phyloP scores from a whole-genome alignment of 805 yeast species.

The Myxozyma nipponensis region DNA sequence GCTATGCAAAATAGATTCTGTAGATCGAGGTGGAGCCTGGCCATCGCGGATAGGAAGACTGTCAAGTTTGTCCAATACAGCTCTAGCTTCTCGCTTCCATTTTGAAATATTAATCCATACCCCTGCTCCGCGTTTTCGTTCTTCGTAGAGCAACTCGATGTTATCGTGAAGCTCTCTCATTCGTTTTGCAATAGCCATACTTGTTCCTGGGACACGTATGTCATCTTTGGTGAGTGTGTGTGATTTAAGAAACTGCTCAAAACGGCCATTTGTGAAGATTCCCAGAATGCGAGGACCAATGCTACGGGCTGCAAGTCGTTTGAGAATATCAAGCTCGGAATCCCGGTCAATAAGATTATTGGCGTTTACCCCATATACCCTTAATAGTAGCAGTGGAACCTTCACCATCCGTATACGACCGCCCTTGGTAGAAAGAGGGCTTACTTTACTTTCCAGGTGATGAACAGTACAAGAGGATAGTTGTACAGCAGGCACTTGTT shows the following conservation, averaged over 20 bases:
- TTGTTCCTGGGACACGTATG: slow-evolving; percentile 68
- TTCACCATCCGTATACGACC: too few relatives aligned
- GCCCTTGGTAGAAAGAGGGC: slow-evolving; percentile 13
- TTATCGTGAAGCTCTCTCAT: slow-evolving; percentile 92
- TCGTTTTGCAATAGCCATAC: slow-evolving; percentile 86
- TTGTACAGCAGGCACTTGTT: too few relatives aligned
- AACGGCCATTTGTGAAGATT: slow-evolving; percentile 85
- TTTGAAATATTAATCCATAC: slow-evolving; percentile 66
- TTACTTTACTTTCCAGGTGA: slow-evolving; percentile 11
- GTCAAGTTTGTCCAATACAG: slow-evolving; percentile 43
- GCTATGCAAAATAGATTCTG: slow-evolving; percentile 33
- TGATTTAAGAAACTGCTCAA: slow-evolving; percentile 89
- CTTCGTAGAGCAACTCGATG: slow-evolving; percentile 58
- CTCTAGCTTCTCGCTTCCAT: slow-evolving; percentile 58
- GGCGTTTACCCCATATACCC: slow-evolving; percentile 87
- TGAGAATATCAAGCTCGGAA: slow-evolving; percentile 66
- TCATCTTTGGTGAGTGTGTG: slow-evolving; percentile 68
- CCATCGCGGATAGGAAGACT: slow-evolving; percentile 36
- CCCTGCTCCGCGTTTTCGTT: slow-evolving; percentile 57
- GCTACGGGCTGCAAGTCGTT: slow-evolving; percentile 65
- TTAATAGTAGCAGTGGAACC: slow-evolving; percentile 60
- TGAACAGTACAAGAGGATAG: too few relatives aligned
- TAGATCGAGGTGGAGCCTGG: slow-evolving; percentile 13
- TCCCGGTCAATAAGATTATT: slow-evolving; percentile 83
- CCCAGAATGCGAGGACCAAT: slow-evolving; percentile 91